A percentile compares a stretch with the other conserved stretches of the same genome.
phyloP scores from a whole-genome alignment of 2,329 filamentous ascomycete genomes.

The Juglanconis oblonga region DNA sequence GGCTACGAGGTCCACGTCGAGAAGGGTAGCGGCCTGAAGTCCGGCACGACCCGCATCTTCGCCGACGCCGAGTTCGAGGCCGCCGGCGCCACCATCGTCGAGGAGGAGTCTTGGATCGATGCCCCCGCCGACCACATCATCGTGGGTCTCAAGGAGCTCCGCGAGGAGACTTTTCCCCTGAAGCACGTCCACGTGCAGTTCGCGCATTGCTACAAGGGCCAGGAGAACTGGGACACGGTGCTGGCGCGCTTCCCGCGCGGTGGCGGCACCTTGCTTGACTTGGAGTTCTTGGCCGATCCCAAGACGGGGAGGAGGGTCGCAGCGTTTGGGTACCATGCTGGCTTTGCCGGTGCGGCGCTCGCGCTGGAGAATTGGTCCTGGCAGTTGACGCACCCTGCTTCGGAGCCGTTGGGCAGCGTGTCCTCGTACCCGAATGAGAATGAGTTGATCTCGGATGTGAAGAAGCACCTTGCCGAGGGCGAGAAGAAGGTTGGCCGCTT shows the following conservation, averaged over 20 bases:
- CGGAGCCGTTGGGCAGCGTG: conserved; percentile 64
- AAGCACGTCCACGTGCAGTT: conserved; percentile 73
- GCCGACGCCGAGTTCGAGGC: conserved; percentile 59
- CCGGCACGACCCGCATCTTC: conserved; percentile 63
- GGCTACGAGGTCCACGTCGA: conserved; percentile 70
- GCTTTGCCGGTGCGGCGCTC: conserved; percentile 57
- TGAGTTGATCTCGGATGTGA: conserved; percentile 70
- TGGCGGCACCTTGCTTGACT: conserved; percentile 74
- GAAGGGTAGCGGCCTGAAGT: conserved; percentile 31
- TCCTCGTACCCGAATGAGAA: conserved; percentile 71
- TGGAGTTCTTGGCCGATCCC: conserved; percentile 77
- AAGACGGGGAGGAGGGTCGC: conserved; percentile 68
- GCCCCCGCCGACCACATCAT: conserved; percentile 68
- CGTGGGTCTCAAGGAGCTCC: conserved; percentile 75
- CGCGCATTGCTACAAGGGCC: conserved; percentile 72
- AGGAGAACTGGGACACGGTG: conserved; percentile 75
- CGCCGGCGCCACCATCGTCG: conserved; percentile 63
- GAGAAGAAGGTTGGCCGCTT: conserved; percentile 60
- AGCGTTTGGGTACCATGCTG: conserved; percentile 52
- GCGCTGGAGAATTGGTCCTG: conserved; percentile 79
- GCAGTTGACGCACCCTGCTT: conserved; percentile 64
- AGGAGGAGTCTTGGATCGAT: conserved; percentile 64
- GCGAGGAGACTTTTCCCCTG: conserved; percentile 68
- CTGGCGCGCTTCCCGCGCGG: conserved; percentile 77
- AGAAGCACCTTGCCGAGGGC: conserved; percentile 65